Base-by-base conservation (phyloP, 2,329 filamentous ascomycete species). In the Emydomyces testavorans region DNA sequence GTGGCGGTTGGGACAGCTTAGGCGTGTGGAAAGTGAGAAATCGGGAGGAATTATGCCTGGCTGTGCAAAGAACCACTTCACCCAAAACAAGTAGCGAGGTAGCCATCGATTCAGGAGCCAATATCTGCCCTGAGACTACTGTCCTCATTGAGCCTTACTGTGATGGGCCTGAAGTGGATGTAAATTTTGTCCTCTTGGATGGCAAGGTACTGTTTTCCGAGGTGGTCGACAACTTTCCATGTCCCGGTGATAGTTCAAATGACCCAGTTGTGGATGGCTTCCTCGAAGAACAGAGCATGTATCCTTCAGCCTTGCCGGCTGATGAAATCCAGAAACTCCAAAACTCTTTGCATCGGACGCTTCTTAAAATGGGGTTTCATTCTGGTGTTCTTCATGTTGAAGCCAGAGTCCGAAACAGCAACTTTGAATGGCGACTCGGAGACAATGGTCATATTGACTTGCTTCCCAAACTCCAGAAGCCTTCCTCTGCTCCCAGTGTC, bases 81-180 rank as follows among this genome's bases (percentile, higher is more conserved):
- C 48, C 51, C 11, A 26, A 46, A 0, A 57, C 62, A 26, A 54
- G 68, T 24, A 28, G n/a, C n/a, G n/a, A 48, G 3, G 44, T 49
- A 1, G 63, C 60, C 1, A 58, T 62, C 4, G 6, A 21, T 5
- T 24, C 44, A 20, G 50, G 52, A n/a, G 32, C 50, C 24, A 21
- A 51, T 49, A 15, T 46, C 43, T n/a, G 55, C 38, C 52, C 59
- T 16, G n/a, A 8, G 15, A 8, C 11, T 15, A 11, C 11, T 4
- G 55, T 69, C 15, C 55, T 70, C 2, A 54, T 71, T 1, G 67
- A 71, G 46, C 52, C 56, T 8, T 71, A 71, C 46, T 51, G 64
- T 16, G 60, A 63, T 6, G 69, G 68, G 0, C 69, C 68, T 0
- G 69, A 71, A 48, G 57, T 71, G 1, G 68, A 71, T 49, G 64